Base-by-base conservation (phyloP, 2,329 filamentous ascomycete genomes). In the Curvularia hawaiiensis region DNA sequence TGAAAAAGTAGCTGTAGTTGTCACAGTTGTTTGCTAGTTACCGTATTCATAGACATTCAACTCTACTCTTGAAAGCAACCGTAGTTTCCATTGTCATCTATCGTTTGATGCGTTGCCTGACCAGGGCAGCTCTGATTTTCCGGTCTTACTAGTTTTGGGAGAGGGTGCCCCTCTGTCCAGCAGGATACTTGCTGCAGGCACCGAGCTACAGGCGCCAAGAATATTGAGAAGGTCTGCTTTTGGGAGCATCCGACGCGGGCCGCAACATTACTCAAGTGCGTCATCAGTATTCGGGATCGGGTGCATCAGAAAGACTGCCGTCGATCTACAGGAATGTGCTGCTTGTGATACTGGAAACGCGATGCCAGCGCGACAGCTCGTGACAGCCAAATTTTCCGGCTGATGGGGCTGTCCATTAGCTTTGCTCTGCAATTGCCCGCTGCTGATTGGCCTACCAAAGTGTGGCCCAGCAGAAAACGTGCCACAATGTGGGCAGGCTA, bases 361-460 rank as follows among this genome's bases (percentile, higher is more conserved):
- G 45, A 24, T 33, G 28, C 30, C n/a, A 24, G 9, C 30, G 28
- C 30, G n/a, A 39, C 18, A n/a, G 24, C 47, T 30, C 47, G 16
- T 50, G 47, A 50, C 35, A n/a, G 24, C 22, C 26, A 28, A 50
- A 30, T 40, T 48, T 48, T 48, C 26, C 28, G 16, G 24, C n/a
- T 28, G 14, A 50, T 50, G 47, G 47, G 22, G 35, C 47, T 40
- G 35, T 12, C 14, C 35, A 16, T 26, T 24, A 20, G n/a, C 22
- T 22, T 30, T 48, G 24, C 18, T 26, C 10, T 50, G 35, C 24
- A 30, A 28, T 28, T 18, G 24, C 35, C 2, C 1, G 11, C 35
- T 16, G 35, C n/a, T 39, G 11, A 40, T 50, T 50, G 47, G 47
- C 35, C 18, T 24, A 9, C 14, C 10, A 35, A 20, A 14, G 24